Conservation (phyloP, 371 early-diverging fungal species). For the Dichotomocladium elegans region DNA sequence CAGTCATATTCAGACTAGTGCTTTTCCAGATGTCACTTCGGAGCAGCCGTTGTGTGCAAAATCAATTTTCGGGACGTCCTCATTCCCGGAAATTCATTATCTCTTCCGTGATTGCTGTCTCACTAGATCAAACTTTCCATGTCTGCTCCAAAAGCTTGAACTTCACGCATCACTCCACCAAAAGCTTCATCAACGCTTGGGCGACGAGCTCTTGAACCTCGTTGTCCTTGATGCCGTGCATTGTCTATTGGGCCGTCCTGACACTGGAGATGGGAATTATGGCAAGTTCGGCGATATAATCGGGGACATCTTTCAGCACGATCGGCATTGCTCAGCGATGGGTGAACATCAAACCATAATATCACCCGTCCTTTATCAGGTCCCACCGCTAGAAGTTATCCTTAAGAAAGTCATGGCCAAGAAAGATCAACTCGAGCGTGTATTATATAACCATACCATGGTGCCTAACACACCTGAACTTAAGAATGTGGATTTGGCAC, state of each 20-base stretch:
- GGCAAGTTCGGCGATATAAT: background rate
- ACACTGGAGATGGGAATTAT: background rate
- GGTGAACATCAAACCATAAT: background rate
- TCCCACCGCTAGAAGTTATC: background rate
- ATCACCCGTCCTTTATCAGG: background rate
- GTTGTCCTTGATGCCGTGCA: background rate
- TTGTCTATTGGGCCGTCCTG: background rate
- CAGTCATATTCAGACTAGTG: constrained; percentile 9
- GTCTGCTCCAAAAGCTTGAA: constrained; percentile 15
- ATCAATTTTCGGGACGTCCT: too few relatives aligned
- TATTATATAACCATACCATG: background rate
- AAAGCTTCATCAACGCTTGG: constrained; percentile 4
- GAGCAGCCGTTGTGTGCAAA: too few relatives aligned
- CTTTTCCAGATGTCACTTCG: constrained; percentile 9
- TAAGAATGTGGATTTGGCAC: too few relatives aligned
- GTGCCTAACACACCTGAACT: too few relatives aligned
- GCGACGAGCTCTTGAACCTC: background rate
- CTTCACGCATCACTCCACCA: constrained; percentile 4
- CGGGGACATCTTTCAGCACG: constrained; percentile 6
- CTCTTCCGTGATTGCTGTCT: background rate
- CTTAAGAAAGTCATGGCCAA: background rate
- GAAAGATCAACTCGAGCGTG: background rate
- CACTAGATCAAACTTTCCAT: background rate
- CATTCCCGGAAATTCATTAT: background rate
- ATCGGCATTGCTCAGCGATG: constrained; percentile 2